Conservation (phyloP, 2,329 filamentous ascomycete species). For the Ophiostoma fasciatum region DNA sequence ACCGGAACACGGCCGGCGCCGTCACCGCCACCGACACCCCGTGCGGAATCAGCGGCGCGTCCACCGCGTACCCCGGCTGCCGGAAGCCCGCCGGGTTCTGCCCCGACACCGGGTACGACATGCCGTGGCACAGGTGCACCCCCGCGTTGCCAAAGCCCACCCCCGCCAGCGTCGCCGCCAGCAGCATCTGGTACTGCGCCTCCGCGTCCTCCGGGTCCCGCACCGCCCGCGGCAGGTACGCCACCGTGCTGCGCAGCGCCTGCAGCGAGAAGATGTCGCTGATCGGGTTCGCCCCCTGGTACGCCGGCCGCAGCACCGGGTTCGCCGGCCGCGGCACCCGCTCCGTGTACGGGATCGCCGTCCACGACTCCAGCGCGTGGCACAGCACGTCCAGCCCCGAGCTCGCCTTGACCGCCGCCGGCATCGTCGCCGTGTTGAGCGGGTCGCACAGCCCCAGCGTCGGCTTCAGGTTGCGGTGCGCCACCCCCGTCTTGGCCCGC, state of each 20-base stretch:
- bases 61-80: conserved; percentile 72
- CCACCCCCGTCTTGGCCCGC: conserved; percentile 88
- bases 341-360: conserved; percentile 86
- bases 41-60: conserved; percentile 74
- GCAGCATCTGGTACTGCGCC: conserved; percentile 88
- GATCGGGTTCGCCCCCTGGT: conserved; percentile 95
- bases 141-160: conserved; percentile 97
- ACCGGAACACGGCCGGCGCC: conserved; percentile 34
- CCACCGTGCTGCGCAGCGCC: conserved; percentile 68
- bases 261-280: conserved; percentile 92
- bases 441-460: conserved; percentile 77
- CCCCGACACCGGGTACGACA: conserved; percentile 94
- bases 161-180: conserved; percentile 83
- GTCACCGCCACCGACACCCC: conserved; percentile 64
- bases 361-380: conserved; percentile 93
- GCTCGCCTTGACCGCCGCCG: conserved; percentile 77
- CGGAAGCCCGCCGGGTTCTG: conserved; percentile 77
- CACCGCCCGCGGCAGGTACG: conserved; percentile 82
- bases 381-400: conserved; percentile 92
- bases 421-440: conserved; percentile 92
- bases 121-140: conserved; percentile 69
- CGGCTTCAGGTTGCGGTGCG: conserved; percentile 88
- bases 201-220: conserved; percentile 81
- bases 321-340: conserved; percentile 72
- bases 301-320: conserved; percentile 80